Percentiles rank a stretch among this genome's conserved stretches.
Evolutionary conservation across 352 stramenopile species (phyloP).

Genomic region (Elongisporangium undulatum): DNA sequence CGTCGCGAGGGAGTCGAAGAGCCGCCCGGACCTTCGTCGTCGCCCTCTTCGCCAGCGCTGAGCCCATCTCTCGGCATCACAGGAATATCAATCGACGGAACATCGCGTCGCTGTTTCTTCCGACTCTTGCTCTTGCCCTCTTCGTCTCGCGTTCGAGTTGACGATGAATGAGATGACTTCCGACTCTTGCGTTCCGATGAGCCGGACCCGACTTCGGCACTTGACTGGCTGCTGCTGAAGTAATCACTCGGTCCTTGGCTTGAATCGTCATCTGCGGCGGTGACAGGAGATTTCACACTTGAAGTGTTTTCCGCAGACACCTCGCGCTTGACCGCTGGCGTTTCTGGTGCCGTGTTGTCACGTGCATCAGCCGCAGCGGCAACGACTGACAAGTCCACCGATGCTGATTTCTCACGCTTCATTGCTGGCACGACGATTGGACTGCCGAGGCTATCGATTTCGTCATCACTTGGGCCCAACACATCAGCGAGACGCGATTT

Average conservation of each 20-base stretch:
- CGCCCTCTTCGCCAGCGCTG: conserved; percentile 43
- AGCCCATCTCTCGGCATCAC: conserved; percentile 17
- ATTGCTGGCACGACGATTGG: conserved; percentile 8
- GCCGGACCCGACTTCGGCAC: conserved; percentile 6
- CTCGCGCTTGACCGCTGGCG: neutral
- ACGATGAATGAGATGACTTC: conserved; percentile 1
- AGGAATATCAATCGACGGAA: neutral
- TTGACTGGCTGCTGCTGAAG: conserved; percentile 10
- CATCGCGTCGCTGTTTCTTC: neutral
- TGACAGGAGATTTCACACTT: conserved; percentile 1
- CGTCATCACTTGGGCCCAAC: conserved; percentile 48
- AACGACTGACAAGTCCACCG: neutral
- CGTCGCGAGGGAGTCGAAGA: conserved; percentile 20
- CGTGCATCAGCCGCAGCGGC: neutral
- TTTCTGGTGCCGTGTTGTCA: neutral
- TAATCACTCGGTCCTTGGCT: conserved; percentile 8
- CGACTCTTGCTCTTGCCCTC: neutral
- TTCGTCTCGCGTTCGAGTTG: neutral
- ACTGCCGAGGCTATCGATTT: conserved; percentile 21
- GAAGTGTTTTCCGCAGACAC: neutral
- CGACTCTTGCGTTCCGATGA: conserved; percentile 4
- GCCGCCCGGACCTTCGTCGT: conserved; percentile 30
- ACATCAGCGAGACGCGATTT: conserved; percentile 46
- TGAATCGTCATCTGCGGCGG: conserved; percentile 14
- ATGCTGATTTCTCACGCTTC: conserved; percentile 8